Evolutionary conservation across 495 filamentous ascomycete genomes (phyloP).

Genomic region (Friedmanniomyces simplex): DNA sequence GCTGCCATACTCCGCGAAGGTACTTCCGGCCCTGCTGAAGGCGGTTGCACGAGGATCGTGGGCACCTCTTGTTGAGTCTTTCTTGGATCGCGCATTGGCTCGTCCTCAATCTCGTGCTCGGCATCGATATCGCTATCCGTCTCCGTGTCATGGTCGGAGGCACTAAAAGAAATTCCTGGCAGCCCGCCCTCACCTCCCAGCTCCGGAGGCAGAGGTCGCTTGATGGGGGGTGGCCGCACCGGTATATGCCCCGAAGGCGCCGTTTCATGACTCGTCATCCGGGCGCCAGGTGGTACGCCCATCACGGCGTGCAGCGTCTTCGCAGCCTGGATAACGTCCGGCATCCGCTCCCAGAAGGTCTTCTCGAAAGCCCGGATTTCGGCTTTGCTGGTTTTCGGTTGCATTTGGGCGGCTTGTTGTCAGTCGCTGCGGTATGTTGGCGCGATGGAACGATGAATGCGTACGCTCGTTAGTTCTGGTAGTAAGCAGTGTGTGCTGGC

Average conservation of each 20-base stretch:
- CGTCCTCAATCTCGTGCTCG: slow-evolving; percentile 1
- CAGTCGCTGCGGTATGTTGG: background rate
- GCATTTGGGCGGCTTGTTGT: background rate
- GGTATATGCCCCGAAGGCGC: background rate
- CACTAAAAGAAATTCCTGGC: background rate
- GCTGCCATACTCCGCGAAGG: background rate
- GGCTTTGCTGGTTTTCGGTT: background rate
- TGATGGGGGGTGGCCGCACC: background rate
- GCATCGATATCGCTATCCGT: background rate
- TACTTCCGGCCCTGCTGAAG: background rate
- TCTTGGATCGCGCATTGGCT: background rate
- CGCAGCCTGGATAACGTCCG: background rate
- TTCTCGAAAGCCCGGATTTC: background rate
- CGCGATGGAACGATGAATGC: background rate
- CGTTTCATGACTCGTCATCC: background rate
- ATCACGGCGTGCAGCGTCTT: background rate
- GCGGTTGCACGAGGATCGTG: background rate
- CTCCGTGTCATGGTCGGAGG: background rate
- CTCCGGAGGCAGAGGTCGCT: background rate
- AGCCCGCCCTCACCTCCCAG: background rate
- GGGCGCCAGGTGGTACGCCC: background rate
- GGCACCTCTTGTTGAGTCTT: background rate
- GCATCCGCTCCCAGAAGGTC: background rate
- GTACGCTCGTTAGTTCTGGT: background rate
- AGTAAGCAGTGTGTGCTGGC: background rate